A percentile compares a stretch with the other conserved stretches of the same genome.
Conservation (phyloP, 768 basidiomycete genomes). For the Boletus pseudopeckii region DNA sequence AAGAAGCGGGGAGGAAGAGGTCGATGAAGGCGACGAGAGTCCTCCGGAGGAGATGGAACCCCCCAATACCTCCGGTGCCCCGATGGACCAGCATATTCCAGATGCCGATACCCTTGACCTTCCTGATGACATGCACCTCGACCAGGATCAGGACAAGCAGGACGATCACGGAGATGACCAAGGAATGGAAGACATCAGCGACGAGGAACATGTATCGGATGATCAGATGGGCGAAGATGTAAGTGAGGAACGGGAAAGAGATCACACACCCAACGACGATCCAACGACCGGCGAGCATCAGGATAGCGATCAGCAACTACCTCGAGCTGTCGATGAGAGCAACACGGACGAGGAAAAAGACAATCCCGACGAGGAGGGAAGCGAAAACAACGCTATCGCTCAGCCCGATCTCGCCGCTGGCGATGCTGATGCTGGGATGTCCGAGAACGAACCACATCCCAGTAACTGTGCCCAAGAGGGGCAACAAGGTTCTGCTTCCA, state of each 20-base stretch:
- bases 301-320: constrained; percentile 20
- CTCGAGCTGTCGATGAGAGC: constrained; percentile 18
- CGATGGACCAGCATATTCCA: constrained; percentile 71
- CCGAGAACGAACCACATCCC: constrained; percentile 16
- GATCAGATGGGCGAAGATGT: constrained; percentile 29
- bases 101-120: constrained; percentile 85
- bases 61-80: constrained; percentile 54
- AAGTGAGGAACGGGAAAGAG: constrained; percentile 3
- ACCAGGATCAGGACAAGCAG: constrained; percentile 30
- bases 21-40: constrained; percentile 24
- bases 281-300: constrained; percentile 20
- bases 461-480: constrained; percentile 20
- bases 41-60: constrained; percentile 43
- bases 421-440: constrained; percentile 19
- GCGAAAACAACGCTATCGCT: constrained; percentile 28
- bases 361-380: constrained; percentile 28
- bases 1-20: constrained; percentile 27
- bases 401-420: constrained; percentile 36
- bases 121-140: constrained; percentile 80
- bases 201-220: constrained; percentile 25
- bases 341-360: constrained; percentile 24
- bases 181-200: constrained; percentile 38
- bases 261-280: constrained; percentile 17
- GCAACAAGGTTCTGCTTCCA: constrained; percentile 17
- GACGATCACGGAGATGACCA: constrained; percentile 26